These are phyloP conservation scores for Rhizomucor miehei DNA, from an alignment of 371 early-diverging fungal genomes.

Conservation along the genomic window DNA sequence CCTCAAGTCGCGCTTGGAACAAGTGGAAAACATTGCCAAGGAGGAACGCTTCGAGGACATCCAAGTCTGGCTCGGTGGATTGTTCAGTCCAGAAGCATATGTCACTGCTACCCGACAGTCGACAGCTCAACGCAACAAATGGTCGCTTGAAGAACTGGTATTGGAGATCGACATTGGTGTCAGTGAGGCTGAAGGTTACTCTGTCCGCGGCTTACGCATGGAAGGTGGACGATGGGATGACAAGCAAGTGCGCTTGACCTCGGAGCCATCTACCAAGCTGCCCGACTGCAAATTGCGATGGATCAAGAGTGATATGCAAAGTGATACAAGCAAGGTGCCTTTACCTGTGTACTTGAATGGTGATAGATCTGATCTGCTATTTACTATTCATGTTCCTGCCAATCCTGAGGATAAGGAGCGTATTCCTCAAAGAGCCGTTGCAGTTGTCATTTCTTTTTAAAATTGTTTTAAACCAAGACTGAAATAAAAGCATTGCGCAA, in stretches of 20 bases:
- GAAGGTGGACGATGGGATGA: slow-evolving; percentile 70
- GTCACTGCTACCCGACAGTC: slow-evolving; percentile 90
- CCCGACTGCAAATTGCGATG: slow-evolving; percentile 48
- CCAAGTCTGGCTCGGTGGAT: slow-evolving; percentile 82
- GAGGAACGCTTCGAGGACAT: slow-evolving; percentile 32
- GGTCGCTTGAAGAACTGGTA: slow-evolving; percentile 70
- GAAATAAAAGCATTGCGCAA: background rate
- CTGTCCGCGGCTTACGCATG: slow-evolving; percentile 52
- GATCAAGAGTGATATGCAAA: slow-evolving; percentile 29
- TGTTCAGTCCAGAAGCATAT: slow-evolving; percentile 91
- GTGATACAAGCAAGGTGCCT: slow-evolving; percentile 24
- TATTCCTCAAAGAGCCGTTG: slow-evolving; percentile 77
- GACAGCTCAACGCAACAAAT: slow-evolving; percentile 67
- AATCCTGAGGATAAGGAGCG: slow-evolving; percentile 36
- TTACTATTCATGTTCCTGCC: slow-evolving; percentile 56
- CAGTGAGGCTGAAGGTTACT: slow-evolving; percentile 17
- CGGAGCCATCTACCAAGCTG: slow-evolving; percentile 44
- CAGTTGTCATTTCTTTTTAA: slow-evolving; percentile 57
- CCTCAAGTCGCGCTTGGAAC: slow-evolving; percentile 67
- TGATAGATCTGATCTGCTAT: slow-evolving; percentile 76
- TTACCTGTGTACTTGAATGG: slow-evolving; percentile 86
- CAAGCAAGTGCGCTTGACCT: slow-evolving; percentile 51
- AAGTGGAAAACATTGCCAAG: slow-evolving; percentile 57
- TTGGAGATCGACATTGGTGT: slow-evolving; percentile 49
- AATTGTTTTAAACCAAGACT: no score